These are phyloP conservation scores for Mycena rebaudengoi DNA, from an alignment of 768 basidiomycete species.

Conservation along the genomic window DNA sequence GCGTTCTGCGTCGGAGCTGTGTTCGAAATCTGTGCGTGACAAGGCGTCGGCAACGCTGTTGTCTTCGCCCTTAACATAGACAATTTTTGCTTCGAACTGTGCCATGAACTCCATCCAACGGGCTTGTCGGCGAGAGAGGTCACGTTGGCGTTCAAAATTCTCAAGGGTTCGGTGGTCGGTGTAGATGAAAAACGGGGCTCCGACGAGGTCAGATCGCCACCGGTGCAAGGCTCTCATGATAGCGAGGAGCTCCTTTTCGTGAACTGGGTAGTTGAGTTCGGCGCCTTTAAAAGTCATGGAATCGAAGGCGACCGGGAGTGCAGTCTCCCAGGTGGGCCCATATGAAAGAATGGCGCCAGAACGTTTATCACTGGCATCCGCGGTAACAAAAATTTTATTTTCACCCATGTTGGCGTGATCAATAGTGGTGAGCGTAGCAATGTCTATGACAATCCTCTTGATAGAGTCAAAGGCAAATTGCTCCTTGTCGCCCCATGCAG, in stretches of 20 bases:
- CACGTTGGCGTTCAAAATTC: conserved; percentile 34
- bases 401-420: conserved; percentile 39
- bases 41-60: conserved; percentile 46
- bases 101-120: conserved; percentile 41
- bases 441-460: conserved; percentile 32
- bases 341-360: conserved; percentile 37
- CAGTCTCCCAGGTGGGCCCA: conserved; percentile 32
- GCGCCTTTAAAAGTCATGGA: conserved; percentile 32
- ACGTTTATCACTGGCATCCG: conserved; percentile 35
- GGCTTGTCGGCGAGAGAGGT: conserved; percentile 35
- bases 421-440: conserved; percentile 35
- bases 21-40: conserved; percentile 24
- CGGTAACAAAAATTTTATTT: conserved; percentile 41
- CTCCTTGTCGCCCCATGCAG: conserved; percentile 33
- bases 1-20: not conserved
- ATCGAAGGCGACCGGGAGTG: conserved; percentile 41
- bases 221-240: conserved; percentile 35
- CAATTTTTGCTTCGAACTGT: conserved; percentile 40
- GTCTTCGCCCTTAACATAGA: too few relatives aligned
- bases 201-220: conserved; percentile 28
- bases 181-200: conserved; percentile 27
- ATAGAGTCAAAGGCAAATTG: conserved; percentile 37
- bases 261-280: conserved; percentile 36
- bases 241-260: conserved; percentile 29
- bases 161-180: conserved; percentile 45